Percentiles rank a stretch among this genome's conserved stretches.
These are phyloP conservation scores for Botrytis fabae DNA, from an alignment of 2,329 filamentous ascomycete genomes.

Conservation along the genomic window DNA sequence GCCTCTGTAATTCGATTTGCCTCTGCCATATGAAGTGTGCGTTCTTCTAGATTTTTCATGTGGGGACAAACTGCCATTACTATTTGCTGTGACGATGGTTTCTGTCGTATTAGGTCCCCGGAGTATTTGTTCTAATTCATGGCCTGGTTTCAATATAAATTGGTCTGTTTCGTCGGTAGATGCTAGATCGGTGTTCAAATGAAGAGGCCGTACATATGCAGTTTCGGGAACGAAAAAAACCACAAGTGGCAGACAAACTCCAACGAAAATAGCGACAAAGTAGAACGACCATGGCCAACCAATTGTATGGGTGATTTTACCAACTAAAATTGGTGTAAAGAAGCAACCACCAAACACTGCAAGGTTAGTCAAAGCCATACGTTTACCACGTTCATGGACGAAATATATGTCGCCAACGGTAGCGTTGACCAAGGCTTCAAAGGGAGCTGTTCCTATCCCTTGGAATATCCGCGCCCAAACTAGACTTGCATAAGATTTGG, in stretches of 20 bases:
- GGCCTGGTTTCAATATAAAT: slow-evolving; percentile 18
- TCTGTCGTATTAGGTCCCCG: slow-evolving; percentile 16
- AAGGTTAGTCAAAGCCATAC: slow-evolving; percentile 80
- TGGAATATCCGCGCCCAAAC: slow-evolving; percentile 80
- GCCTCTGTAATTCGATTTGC: slow-evolving; percentile 51
- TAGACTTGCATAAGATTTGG: slow-evolving; percentile 68
- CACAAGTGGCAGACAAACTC: slow-evolving; percentile 66
- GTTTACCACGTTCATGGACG: slow-evolving; percentile 78
- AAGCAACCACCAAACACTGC: slow-evolving; percentile 71
- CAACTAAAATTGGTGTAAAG: slow-evolving; percentile 84
- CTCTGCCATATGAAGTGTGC: neutral
- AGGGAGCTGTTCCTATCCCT: slow-evolving; percentile 82
- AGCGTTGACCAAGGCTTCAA: slow-evolving; percentile 86
- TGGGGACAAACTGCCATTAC: neutral
- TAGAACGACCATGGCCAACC: slow-evolving; percentile 91
- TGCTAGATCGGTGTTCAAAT: slow-evolving; percentile 68
- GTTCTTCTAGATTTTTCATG: neutral
- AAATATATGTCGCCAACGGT: slow-evolving; percentile 88
- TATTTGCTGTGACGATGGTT: slow-evolving; percentile 18
- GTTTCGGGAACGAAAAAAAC: slow-evolving; percentile 85
- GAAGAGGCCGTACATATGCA: slow-evolving; percentile 66
- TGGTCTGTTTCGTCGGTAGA: slow-evolving; percentile 31
- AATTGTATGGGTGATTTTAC: slow-evolving; percentile 74
- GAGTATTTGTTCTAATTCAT: slow-evolving; percentile 17
- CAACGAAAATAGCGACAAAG: slow-evolving; percentile 82